phyloP scores from a whole-genome alignment of 495 filamentous ascomycete genomes.

The Aspergillus hancockii region DNA sequence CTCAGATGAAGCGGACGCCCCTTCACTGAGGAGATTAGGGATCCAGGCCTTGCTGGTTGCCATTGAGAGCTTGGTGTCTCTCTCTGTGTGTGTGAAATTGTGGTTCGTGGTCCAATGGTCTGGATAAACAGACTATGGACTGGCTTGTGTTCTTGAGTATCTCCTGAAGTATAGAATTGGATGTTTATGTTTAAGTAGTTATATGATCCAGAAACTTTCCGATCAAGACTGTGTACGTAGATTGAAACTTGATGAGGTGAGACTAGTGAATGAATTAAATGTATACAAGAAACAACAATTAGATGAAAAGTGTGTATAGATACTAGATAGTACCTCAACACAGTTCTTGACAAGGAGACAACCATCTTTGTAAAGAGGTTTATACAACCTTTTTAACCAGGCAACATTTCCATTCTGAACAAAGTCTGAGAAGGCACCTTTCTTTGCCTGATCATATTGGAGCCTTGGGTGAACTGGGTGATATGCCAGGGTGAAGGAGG shows the following conservation, averaged over 20 bases:
- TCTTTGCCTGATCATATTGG: background rate
- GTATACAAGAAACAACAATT: background rate
- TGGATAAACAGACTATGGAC: background rate
- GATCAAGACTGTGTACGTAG: background rate
- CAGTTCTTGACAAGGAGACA: background rate
- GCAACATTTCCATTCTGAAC: background rate
- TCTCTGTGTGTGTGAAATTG: background rate
- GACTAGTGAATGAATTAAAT: background rate
- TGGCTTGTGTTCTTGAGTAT: background rate
- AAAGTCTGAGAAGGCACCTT: slow-evolving; percentile 16
- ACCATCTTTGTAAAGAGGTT: background rate
- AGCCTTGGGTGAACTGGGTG: slow-evolving; percentile 13
- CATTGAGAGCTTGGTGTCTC: background rate
- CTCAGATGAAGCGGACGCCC: background rate
- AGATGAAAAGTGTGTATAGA: background rate
- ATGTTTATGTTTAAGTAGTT: background rate
- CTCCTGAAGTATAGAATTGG: background rate
- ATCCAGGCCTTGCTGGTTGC: background rate
- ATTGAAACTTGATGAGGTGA: background rate
- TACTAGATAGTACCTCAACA: background rate
- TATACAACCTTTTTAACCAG: background rate
- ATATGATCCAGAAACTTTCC: background rate
- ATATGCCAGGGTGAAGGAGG: slow-evolving; percentile 14
- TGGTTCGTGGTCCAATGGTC: background rate
- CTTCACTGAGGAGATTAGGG: background rate